A percentile compares a stretch with the other conserved stretches of the same genome.
Evolutionary conservation across 2,329 filamentous ascomycete species (phyloP).

Genomic region (Gnomoniopsis sp.): DNA sequence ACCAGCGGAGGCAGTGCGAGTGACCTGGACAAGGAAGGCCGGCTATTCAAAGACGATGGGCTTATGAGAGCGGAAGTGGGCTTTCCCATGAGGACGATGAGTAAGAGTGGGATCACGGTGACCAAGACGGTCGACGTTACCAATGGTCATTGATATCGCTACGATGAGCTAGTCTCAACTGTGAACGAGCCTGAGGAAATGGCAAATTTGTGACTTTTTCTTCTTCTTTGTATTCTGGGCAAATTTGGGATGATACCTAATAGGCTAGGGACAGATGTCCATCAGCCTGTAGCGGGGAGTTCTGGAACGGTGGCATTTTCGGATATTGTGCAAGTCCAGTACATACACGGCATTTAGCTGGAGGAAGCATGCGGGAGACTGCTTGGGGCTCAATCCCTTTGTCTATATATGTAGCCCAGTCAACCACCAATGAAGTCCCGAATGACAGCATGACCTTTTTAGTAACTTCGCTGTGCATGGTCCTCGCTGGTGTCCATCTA

Average conservation of each 20-base stretch:
- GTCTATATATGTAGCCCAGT: no score
- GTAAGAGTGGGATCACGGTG: constrained; percentile 16
- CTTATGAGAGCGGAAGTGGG: constrained; percentile 5
- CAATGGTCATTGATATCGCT: neutral
- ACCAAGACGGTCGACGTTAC: constrained; percentile 17
- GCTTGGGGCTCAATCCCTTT: neutral
- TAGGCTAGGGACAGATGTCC: neutral
- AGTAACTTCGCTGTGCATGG: no score
- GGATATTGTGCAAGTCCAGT: neutral
- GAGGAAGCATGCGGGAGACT: neutral
- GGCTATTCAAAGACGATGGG: neutral
- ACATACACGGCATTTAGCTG: neutral
- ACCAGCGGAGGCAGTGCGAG: neutral
- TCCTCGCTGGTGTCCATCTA: no score
- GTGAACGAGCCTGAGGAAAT: no score
- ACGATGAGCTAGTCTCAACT: neutral
- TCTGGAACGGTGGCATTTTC: neutral
- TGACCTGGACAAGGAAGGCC: neutral
- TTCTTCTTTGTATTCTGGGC: neutral
- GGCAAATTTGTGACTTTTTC: no score
- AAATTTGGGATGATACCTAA: neutral
- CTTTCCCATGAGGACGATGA: constrained; percentile 4
- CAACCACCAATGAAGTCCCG: no score
- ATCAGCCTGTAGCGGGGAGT: neutral
- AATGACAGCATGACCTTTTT: no score